phyloP scores from a whole-genome alignment of 169 alveolate species.

The Cyclospora cayetanensis region DNA sequence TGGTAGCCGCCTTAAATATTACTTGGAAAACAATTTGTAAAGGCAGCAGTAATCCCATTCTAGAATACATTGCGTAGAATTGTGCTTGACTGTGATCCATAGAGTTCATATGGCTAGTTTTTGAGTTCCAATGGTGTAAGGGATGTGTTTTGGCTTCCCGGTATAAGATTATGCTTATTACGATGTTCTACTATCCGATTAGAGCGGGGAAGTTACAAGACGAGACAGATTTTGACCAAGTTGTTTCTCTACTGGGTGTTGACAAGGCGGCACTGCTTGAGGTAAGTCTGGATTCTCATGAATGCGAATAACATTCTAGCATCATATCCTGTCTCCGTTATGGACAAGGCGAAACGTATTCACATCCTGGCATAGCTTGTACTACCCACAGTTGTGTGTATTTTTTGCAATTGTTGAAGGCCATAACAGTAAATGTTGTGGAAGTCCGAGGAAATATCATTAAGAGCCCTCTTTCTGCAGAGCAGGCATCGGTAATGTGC shows the following conservation, averaged over 20 bases:
- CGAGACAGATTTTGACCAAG: constrained; percentile 15
- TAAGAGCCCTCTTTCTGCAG: constrained; percentile 53
- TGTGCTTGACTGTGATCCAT: too few species aligned
- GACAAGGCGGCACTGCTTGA: background rate
- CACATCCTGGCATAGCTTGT: too few species aligned
- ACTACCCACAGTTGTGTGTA: too few species aligned
- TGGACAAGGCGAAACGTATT: too few species aligned
- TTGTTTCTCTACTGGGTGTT: constrained; percentile 19
- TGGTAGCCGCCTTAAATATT: too few species aligned
- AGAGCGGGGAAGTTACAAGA: constrained; percentile 26
- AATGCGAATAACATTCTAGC: too few species aligned
- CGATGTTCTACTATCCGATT: background rate
- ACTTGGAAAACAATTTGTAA: too few species aligned
- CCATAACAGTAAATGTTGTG: constrained; percentile 40
- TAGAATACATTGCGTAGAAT: too few species aligned
- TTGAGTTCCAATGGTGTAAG: background rate
- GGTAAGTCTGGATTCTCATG: background rate
- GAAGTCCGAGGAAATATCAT: constrained; percentile 54
- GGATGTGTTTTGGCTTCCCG: background rate
- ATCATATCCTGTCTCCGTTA: too few species aligned
- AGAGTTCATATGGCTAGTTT: background rate
- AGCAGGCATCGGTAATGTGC: constrained; percentile 45
- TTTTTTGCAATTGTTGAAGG: constrained; percentile 1
- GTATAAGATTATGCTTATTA: background rate
- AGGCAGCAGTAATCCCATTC: too few species aligned